These are phyloP conservation scores for Microstegium vimineum DNA, from an alignment of 176 grass and related monocot genomes.

Conservation along the genomic window DNA sequence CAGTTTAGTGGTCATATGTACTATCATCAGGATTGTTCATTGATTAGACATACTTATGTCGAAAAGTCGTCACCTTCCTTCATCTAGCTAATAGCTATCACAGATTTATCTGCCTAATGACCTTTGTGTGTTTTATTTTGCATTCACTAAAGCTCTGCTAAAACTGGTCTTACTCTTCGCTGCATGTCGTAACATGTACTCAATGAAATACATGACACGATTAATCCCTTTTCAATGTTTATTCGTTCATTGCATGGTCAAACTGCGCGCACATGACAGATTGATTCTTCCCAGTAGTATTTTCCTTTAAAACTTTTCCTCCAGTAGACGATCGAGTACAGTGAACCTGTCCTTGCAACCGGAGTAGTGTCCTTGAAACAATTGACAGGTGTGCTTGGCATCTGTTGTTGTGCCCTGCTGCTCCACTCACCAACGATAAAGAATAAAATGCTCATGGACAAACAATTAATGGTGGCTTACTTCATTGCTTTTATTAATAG, in stretches of 20 bases:
- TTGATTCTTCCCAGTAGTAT: conserved; percentile 38
- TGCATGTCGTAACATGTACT: conserved; percentile 9
- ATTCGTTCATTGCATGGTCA: conserved; percentile 4
- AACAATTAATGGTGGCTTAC: conserved; percentile 18
- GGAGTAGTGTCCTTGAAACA: conserved; percentile 22
- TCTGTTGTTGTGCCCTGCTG: conserved; percentile 18
- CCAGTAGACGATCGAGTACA: not conserved
- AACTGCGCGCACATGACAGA: conserved; percentile 33
- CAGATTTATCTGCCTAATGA: not conserved
- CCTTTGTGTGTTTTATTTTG: not conserved
- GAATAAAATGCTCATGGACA: conserved; percentile 8
- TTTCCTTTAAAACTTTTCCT: conserved; percentile 18
- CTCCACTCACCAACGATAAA: not conserved
- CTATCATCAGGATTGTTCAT: not conserved
- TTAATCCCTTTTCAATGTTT: conserved; percentile 21
- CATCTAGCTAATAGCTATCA: not conserved
- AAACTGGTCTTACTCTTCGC: not conserved
- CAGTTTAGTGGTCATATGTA: not conserved
- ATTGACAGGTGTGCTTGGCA: conserved; percentile 27
- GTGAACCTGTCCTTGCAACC: conserved; percentile 20
- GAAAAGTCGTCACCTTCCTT: not conserved
- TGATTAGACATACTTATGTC: not conserved
- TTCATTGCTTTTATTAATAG: not conserved
- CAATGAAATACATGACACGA: not conserved
- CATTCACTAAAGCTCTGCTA: not conserved